A percentile compares a stretch with the other conserved stretches of the same genome.
These are phyloP conservation scores for Orobanche coerulescens DNA, from an alignment of 257 asterid species.

Conservation along the genomic window DNA sequence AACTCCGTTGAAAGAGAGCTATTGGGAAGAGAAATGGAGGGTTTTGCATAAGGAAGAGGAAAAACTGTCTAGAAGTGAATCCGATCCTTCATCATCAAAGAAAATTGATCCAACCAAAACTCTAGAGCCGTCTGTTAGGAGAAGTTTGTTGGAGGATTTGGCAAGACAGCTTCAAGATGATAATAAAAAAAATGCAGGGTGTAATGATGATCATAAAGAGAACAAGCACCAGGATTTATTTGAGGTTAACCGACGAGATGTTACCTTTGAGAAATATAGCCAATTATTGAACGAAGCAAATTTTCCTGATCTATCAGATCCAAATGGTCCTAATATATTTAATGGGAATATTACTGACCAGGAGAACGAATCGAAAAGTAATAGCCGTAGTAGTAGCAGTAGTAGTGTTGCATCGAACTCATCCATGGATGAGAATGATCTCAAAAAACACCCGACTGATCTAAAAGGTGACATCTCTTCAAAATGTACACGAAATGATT, in stretches of 20 bases:
- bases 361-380: conserved; percentile 28
- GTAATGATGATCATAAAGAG: conserved; percentile 10
- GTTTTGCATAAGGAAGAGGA: conserved; percentile 70
- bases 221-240: conserved; percentile 22
- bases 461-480: conserved; percentile 19
- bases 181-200: conserved; percentile 21
- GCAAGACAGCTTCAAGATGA: conserved; percentile 62
- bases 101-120: conserved; percentile 28
- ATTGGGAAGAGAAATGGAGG: conserved; percentile 96
- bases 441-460: conserved; percentile 17
- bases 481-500: conserved; percentile 27
- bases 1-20: conserved; percentile 57
- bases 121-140: conserved; percentile 49
- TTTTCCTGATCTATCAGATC: conserved; percentile 40
- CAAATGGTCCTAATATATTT: conserved; percentile 31
- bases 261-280: conserved; percentile 16
- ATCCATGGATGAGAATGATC: conserved; percentile 18
- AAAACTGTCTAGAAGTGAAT: conserved; percentile 50
- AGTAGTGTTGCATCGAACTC: conserved; percentile 38
- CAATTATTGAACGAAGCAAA: conserved; percentile 33
- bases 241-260: conserved; percentile 24
- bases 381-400: too few relatives aligned
- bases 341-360: conserved; percentile 26
- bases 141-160: conserved; percentile 67
- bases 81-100: conserved; percentile 50